Base-by-base conservation (phyloP, 2,329 filamentous ascomycete genomes). In the Claviceps citrina region DNA sequence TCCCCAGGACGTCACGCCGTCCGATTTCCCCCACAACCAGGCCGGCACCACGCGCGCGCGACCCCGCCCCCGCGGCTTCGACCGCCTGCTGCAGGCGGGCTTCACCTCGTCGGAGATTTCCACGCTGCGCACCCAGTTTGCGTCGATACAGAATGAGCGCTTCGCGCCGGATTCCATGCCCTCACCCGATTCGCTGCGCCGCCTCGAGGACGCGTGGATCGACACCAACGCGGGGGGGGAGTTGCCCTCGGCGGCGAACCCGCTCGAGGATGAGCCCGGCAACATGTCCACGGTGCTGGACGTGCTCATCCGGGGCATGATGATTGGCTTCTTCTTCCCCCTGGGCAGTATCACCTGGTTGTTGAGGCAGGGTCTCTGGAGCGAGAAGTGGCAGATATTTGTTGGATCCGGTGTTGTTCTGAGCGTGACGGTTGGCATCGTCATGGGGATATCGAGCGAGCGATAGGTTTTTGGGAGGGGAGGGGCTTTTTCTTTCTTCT, bases 301-400 rank as follows among this genome's bases (percentile, higher is more conserved):
- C 53, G 80, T 93, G 52, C 75, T 95, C 65, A 68, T 96, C 43
- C 83, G 80, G 62, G 91, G 87, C 4, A 84, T 91, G 58, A 65
- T 93, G 43, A 83, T 91, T 52, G 91, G 91, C 0, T 98, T 96
- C 66, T 82, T 98, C 57, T 96, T 89, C 76, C 91, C 91, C 4
- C 60, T 96, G 8, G 89, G 84, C 0, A 86, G 84, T 51, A 65
- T 89, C 42, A 77, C 81, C 39, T 95, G 87, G 85, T 65, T 93
- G 37, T 71, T 89, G 47, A 70, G 87, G 58, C 83, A 91, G 43
- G 86, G 84, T 1, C 78, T 96, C 44, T 93, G 86, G 76, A 82
- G 78, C 44, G 76, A 81, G 53, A 70, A 87, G 52, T 82, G 85
- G 66, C 79, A 86, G 56, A 74, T 94, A 51, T 89, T 89, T 49